Evolutionary conservation across 208 protist genomes (phyloP), one percentile per base, ranked within the genome.

Genomic region (Leishmania amazonensis): DNA sequence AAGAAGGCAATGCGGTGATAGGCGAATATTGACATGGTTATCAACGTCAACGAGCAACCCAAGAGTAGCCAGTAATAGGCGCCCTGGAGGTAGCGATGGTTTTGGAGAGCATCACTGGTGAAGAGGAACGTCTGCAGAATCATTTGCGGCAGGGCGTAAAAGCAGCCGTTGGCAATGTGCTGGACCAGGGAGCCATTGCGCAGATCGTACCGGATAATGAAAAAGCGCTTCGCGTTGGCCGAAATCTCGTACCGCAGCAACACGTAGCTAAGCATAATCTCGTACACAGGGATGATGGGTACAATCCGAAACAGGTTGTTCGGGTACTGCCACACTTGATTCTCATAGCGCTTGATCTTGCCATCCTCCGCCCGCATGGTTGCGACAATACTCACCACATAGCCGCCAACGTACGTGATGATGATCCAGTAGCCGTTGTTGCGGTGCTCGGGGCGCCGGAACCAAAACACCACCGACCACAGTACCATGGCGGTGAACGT

Each of bases 151-250:
- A 90, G 88, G 3, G 90, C 91, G 68, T 84, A 89, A 72, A 90
- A 96, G 58, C 87, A 84, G 62, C 88, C 87, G 80, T 94, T 76
- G 72, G 85, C 75, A 71, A 95, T 91, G 24, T 93, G 87, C 74
- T 95, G 85, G 53, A 95, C 81, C 0, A 87, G 77, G 7, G 94
- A 86, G 13, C 88, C 89, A 80, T 94, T 95, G 75, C 89, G 88
- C n/a, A 97, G 85, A 72, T 97, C 94, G 85, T 92, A 91, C 38
- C 93, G 88, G 80, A 97, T 96, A 60, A 96, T 86, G 80, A 96
- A 93, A 83, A 93, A 96, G 45, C 84, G 85, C 60, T 74, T 75
- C 68, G 88, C 90, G 45, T 94, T 85, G 1, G 70, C 60, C 0
- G 79, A 73, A 24, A 92, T 70, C 75, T 91, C 87, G 87, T 97